A percentile compares a stretch with the other conserved stretches of the same genome.
Conservation (phyloP, 768 basidiomycete species). For the Rhodotorula babjevae region DNA sequence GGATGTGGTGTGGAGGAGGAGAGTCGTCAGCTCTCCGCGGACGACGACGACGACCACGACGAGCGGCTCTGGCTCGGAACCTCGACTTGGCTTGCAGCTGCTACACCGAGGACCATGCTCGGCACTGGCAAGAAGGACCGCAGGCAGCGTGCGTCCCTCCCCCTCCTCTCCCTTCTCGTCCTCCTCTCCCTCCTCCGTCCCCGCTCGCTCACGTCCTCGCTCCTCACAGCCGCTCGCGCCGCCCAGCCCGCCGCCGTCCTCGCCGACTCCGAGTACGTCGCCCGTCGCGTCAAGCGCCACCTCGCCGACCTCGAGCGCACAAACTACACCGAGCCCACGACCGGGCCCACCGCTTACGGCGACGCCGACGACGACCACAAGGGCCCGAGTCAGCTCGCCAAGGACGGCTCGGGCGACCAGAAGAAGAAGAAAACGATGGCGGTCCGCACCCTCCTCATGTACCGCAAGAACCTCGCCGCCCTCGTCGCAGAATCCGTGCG, state of each 20-base stretch:
- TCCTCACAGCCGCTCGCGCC: conserved; percentile 1
- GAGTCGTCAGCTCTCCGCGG: background rate
- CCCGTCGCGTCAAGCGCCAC: conserved; percentile 69
- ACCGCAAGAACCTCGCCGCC: conserved; percentile 69
- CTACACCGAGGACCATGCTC: background rate
- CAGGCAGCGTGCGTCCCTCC: conserved; percentile 18
- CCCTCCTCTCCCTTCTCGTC: background rate
- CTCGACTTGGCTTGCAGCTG: background rate
- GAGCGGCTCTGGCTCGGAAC: background rate
- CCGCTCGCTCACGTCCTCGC: background rate
- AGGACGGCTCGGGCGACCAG: conserved; percentile 49
- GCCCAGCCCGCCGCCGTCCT: conserved; percentile 12
- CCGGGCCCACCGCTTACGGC: conserved; percentile 48
- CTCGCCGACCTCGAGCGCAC: conserved; percentile 69
- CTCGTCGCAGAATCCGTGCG: conserved; percentile 76
- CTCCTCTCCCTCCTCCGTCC: background rate
- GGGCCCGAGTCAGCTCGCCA: conserved; percentile 6
- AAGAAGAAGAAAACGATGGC: conserved; percentile 73
- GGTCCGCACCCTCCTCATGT: conserved; percentile 71
- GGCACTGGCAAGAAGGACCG: conserved; percentile 26
- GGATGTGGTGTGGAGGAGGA: background rate
- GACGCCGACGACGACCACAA: conserved; percentile 29
- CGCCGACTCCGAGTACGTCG: conserved; percentile 62
- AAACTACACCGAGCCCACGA: conserved; percentile 36
- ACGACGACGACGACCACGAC: background rate